phyloP scores from a whole-genome alignment of 805 yeast species.

The Ogataea ramenticola region DNA sequence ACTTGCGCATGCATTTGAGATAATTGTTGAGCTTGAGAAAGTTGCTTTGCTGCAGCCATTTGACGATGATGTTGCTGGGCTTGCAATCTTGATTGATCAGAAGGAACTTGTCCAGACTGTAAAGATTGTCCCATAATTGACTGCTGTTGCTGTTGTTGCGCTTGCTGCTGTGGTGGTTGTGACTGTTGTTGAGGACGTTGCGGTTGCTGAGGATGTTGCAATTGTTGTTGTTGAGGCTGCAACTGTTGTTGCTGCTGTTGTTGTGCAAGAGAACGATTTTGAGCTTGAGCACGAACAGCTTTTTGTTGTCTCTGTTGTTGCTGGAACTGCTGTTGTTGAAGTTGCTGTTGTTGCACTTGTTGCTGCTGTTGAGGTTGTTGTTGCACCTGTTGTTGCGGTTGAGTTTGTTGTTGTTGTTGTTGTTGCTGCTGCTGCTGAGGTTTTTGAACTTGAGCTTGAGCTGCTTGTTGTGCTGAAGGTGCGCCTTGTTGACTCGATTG shows the following conservation, averaged over 20 bases:
- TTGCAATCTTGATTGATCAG: background rate
- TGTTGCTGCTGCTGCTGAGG: slow-evolving; percentile 10
- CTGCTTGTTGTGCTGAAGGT: slow-evolving; percentile 1
- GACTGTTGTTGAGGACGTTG: slow-evolving; percentile 3
- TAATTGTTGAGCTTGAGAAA: background rate
- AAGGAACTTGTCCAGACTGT: background rate
- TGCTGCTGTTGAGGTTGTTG: slow-evolving; percentile 6
- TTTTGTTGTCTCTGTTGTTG: too few species aligned
- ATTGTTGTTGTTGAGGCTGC: slow-evolving; percentile 1
- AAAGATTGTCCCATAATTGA: too few species aligned
- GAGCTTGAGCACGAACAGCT: too few species aligned
- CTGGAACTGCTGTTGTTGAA: slow-evolving; percentile 2
- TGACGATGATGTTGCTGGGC: background rate
- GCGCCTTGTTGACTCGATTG: slow-evolving; percentile 16
- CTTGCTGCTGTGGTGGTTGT: slow-evolving; percentile 3
- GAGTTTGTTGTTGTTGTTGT: slow-evolving; percentile 6
- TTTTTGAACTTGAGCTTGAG: background rate
- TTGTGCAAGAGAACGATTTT: too few species aligned
- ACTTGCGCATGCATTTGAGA: slow-evolving; percentile 1
- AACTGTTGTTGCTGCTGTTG: slow-evolving; percentile 3
- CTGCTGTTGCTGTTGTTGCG: background rate
- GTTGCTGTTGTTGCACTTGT: slow-evolving; percentile 4
- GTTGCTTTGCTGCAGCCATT: slow-evolving; percentile 1
- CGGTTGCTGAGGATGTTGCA: background rate
- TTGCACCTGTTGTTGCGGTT: background rate